Evolutionary conservation across 2,329 filamentous ascomycete genomes (phyloP).

Genomic region (Neofusicoccum sp.): DNA sequence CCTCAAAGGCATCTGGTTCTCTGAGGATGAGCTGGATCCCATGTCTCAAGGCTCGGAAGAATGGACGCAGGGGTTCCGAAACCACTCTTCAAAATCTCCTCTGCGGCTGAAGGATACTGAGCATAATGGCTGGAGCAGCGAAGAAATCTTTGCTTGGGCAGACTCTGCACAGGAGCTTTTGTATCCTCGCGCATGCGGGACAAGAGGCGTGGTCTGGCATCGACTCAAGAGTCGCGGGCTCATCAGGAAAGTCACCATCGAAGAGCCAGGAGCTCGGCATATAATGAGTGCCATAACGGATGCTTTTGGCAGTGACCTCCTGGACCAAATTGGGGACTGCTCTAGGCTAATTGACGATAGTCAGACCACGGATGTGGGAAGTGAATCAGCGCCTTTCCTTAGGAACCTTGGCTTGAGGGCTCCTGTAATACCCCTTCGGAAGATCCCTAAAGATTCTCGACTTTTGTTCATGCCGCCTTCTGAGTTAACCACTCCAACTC

Average conservation of each 20-base stretch:
- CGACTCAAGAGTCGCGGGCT: constrained; percentile 76
- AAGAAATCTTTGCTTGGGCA: constrained; percentile 55
- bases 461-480: constrained; percentile 70
- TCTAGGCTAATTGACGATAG: constrained; percentile 23
- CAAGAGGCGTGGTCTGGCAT: constrained; percentile 65
- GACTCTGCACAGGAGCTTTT: constrained; percentile 51
- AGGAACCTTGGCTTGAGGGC: constrained; percentile 62
- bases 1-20: constrained; percentile 58
- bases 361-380: constrained; percentile 18
- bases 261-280: constrained; percentile 66
- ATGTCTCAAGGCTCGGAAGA: constrained; percentile 49
- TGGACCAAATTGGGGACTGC: neutral
- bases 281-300: constrained; percentile 65
- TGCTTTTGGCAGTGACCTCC: constrained; percentile 56
- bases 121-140: constrained; percentile 52
- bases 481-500: constrained; percentile 72
- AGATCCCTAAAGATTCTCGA: constrained; percentile 72
- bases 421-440: constrained; percentile 74
- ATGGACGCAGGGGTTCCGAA: constrained; percentile 44
- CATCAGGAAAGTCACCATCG: constrained; percentile 65
- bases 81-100: constrained; percentile 23
- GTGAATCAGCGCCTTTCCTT: constrained; percentile 25
- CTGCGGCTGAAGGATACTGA: constrained; percentile 24
- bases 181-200: constrained; percentile 67
- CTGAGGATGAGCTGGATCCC: constrained; percentile 44